Evolutionary conservation across 208 protist species (phyloP).

Genomic region (Jaenimonas drosophilae): DNA sequence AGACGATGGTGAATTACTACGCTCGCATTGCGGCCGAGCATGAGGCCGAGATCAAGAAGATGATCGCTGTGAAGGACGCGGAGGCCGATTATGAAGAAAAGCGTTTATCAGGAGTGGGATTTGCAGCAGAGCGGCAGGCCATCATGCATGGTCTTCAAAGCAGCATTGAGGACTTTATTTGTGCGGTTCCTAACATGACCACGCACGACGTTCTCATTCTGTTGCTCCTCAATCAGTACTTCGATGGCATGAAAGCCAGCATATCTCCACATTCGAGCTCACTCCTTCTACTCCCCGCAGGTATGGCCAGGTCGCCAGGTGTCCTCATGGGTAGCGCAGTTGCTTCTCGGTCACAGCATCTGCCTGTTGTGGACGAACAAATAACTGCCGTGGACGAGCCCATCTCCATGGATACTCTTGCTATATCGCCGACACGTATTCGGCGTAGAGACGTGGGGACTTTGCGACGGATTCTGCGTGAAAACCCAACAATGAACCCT

Average conservation of each 20-base stretch:
- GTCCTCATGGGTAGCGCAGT: too few species aligned
- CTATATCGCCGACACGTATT: too few species aligned
- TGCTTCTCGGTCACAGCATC: too few species aligned
- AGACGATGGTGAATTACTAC: constrained; percentile 66
- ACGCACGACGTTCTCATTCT: constrained; percentile 61
- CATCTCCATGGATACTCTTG: too few species aligned
- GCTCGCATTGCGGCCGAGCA: constrained; percentile 47
- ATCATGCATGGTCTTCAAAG: constrained; percentile 61
- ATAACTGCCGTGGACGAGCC: too few species aligned
- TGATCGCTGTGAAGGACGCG: constrained; percentile 44
- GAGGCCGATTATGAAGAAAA: constrained; percentile 69
- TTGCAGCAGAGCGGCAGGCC: constrained; percentile 49
- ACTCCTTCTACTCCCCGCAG: too few species aligned
- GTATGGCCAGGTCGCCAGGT: too few species aligned
- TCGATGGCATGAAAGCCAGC: constrained; percentile 73
- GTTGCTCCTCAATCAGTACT: constrained; percentile 76
- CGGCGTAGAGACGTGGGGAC: too few species aligned
- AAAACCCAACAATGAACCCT: too few species aligned
- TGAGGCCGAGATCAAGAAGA: constrained; percentile 55
- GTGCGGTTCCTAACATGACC: constrained; percentile 26
- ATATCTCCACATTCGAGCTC: too few species aligned
- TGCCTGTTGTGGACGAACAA: too few species aligned
- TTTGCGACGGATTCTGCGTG: too few species aligned
- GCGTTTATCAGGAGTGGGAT: constrained; percentile 51
- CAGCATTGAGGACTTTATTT: constrained; percentile 48